Base-by-base conservation (phyloP, 2,329 filamentous ascomycete genomes). In the Pyrenophora graminea region DNA sequence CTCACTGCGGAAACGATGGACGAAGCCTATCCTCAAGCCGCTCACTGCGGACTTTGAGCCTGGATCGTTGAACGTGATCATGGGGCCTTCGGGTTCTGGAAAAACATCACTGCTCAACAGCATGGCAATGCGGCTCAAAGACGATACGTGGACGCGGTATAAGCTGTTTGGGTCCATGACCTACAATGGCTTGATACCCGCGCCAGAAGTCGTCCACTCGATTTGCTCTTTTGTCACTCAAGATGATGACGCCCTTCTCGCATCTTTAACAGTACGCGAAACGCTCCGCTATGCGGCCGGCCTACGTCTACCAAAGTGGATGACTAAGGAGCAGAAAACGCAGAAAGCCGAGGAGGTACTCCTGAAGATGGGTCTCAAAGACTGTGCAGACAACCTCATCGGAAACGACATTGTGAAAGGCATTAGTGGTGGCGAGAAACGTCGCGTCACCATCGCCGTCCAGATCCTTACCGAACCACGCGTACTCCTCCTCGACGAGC, bases 341-440 rank as follows among this genome's bases (percentile, higher is more conserved):
- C 79, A 79, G 15, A 80, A 85, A 2, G 88, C 88, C 0, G 88
- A 91, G 60, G 85, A 89, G 13, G 83, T 91, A 0, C 73, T 92
- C 2, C 69, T 88, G 13, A 90, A 90, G 66, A 85, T 91, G 81
- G 89, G 89, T 0, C 72, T 91, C 3, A 90, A 90, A 62, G 88
- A 91, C 58, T 91, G 88, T 57, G 89, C 88, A 1, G 84, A 91
- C 63, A 90, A 88, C 45, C 70, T 91, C 0, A 82, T 92, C 7
- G 89, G 89, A 2, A 87, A 82, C 50, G 86, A 89, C 7, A 71
- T 89, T 3, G 80, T 89, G 59, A 91, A 91, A 67, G 88, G 89
- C 0, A 91, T 92, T 25, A 90, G 87, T 7, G 89, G 89, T 2
- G 89, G 89, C 15, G 88, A 92, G 71, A 91, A 91, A 72, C 80